Conservation (phyloP, 1,139 yeast species). For the Suhomyces panamericanus region DNA sequence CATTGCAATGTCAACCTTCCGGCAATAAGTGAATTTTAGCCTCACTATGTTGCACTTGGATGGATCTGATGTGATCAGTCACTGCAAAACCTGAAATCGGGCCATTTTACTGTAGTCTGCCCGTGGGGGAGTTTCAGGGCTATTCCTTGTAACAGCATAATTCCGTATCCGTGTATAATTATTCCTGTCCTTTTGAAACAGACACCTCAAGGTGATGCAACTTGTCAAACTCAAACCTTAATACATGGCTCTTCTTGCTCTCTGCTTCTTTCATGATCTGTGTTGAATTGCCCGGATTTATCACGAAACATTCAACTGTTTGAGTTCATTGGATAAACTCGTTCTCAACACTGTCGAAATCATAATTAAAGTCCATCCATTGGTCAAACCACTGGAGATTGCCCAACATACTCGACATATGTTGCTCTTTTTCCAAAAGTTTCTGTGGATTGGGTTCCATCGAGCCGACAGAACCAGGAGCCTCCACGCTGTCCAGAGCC, state of each 20-base stretch:
- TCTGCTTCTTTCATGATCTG: background rate
- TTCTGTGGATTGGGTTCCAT: background rate
- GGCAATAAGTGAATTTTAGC: too few species aligned
- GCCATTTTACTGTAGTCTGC: too few species aligned
- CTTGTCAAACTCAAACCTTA: too few species aligned
- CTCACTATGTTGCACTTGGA: too few species aligned
- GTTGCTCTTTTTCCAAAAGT: background rate
- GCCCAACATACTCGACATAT: slow-evolving; percentile 29
- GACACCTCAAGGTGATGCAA: too few species aligned
- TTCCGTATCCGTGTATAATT: too few species aligned
- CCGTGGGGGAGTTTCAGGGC: too few species aligned
- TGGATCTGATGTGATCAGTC: too few species aligned
- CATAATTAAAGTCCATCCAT: slow-evolving; percentile 39
- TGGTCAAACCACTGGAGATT: slow-evolving; percentile 61
- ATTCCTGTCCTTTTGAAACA: too few species aligned
- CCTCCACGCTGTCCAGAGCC: background rate
- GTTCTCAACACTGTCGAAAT: slow-evolving; percentile 14
- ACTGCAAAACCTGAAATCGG: too few species aligned
- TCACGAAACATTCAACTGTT: background rate
- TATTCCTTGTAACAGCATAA: too few species aligned
- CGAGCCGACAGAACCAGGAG: background rate
- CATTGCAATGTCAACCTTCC: too few species aligned
- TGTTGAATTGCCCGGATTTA: background rate
- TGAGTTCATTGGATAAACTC: background rate
- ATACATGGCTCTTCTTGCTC: background rate